Evolutionary conservation across 805 yeast species (phyloP), one percentile per base, ranked within the genome.

Genomic region (Priceomyces melissophilus): DNA sequence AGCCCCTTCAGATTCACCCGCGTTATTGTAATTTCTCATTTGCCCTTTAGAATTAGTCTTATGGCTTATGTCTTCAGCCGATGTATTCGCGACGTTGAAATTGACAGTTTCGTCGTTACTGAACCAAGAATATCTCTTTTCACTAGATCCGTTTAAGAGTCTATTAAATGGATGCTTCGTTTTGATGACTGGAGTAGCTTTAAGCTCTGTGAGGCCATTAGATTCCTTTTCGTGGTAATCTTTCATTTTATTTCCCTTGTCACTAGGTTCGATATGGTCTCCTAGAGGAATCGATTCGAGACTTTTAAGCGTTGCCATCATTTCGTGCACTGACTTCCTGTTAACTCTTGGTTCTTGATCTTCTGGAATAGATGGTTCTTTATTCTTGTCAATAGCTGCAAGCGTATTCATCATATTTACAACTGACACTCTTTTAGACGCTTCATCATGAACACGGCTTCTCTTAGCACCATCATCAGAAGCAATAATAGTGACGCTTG

Each of bases 61-160:
- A 20, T 10, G 20, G 11, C 4, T 10, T 4, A 15, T 4, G 7
- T 20, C 31, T 20, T 29, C 25, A 28, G 15, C 4, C 8, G 33
- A 34, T 13, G 27, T 20, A 10, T 39, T 40, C 10, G 41, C 16
- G 4, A 39, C 26, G 37, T 40, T 40, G 35, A 51, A 45, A 16
- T 49, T 50, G 15, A 49, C 34, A 2, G 47, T 39, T 33, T 59
- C 69, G 29, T 62, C 65, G 38, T 54, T 53, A 39, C 53, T 48
- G 29, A 48, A 53, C 69, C 69, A 63, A 2, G 68, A 60, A 42
- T 63, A 58, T 28, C 63, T 41, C 20, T 52, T 51, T 2, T 25
- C 28, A 17, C 36, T 14, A 26, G 20, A 12, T 11, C 11, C 39
- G 27, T 36, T 23, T 9, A 32, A 10, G 14, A 35, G 17, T 10